Conservation (phyloP, 1,284 basidiomycete species). For the Irpex rosettiformis region DNA sequence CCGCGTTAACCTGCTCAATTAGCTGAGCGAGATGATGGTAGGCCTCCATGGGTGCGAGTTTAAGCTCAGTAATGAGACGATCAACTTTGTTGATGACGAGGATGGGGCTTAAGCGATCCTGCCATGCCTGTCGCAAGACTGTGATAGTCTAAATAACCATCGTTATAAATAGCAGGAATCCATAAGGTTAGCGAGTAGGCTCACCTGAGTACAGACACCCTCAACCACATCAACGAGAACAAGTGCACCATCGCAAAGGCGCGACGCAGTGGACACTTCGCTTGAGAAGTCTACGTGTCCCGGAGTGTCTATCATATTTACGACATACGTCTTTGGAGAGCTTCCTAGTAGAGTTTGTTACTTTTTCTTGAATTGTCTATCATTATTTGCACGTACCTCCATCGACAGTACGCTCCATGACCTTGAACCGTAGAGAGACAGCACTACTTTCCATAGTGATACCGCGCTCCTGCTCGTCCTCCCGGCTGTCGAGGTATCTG, state of each 20-base stretch:
- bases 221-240: conserved; percentile 98
- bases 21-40: conserved; percentile 92
- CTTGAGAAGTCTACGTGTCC: conserved; percentile 99
- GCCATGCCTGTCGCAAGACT: conserved; percentile 94
- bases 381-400: conserved; percentile 33
- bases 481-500: conserved; percentile 92
- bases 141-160: conserved; percentile 75
- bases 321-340: conserved; percentile 62
- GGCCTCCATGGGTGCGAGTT: conserved; percentile 88
- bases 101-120: conserved; percentile 85
- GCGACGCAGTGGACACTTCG: conserved; percentile 93
- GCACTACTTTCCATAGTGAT: conserved; percentile 99
- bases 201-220: conserved; percentile 95
- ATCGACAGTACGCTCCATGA: conserved; percentile 51
- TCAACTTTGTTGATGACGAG: conserved; percentile 98
- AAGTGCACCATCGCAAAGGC: conserved; percentile 93
- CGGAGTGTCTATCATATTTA: conserved; percentile 98
- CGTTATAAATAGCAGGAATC: background rate
- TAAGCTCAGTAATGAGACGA: conserved; percentile 91
- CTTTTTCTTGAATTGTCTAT: background rate
- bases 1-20: conserved; percentile 97
- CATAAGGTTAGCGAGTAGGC: conserved; percentile 21
- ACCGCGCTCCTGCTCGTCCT: conserved; percentile 96
- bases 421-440: conserved; percentile 82
- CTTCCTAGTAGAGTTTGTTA: conserved; percentile 43